phyloP scores from a whole-genome alignment of 257 asterid genomes.

The Solanum pennellii region DNA sequence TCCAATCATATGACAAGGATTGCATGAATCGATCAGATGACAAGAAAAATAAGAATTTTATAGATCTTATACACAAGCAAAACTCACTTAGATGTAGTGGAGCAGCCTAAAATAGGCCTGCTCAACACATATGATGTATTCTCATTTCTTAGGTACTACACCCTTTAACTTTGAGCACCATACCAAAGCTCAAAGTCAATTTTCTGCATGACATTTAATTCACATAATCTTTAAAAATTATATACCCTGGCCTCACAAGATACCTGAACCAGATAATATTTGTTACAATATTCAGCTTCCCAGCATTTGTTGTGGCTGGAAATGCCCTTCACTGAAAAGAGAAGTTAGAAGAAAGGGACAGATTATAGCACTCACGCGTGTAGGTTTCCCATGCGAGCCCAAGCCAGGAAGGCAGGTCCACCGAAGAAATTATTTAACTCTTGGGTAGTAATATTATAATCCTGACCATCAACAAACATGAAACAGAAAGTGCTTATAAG shows the following conservation, averaged over 20 bases:
- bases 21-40: neutral
- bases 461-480: conserved; percentile 28
- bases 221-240: neutral
- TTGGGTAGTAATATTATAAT: conserved; percentile 52
- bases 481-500: neutral
- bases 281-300: neutral
- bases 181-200: neutral
- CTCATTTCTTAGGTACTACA: neutral
- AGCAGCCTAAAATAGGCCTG: neutral
- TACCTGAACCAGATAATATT: neutral
- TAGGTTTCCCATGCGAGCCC: conserved; percentile 99
- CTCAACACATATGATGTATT: neutral
- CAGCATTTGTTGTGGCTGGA: neutral
- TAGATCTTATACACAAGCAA: neutral
- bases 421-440: conserved; percentile 81
- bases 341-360: neutral
- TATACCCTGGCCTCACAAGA: neutral
- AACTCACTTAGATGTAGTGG: neutral
- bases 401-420: conserved; percentile 98
- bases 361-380: conserved; percentile 46
- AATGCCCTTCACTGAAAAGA: neutral
- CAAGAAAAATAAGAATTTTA: neutral
- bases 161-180: neutral
- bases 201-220: neutral
- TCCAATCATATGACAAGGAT: neutral